A percentile compares a stretch with the other conserved stretches of the same genome.
Evolutionary conservation across 106 monocot genomes (phyloP).

Genomic region (Allium sativum): DNA sequence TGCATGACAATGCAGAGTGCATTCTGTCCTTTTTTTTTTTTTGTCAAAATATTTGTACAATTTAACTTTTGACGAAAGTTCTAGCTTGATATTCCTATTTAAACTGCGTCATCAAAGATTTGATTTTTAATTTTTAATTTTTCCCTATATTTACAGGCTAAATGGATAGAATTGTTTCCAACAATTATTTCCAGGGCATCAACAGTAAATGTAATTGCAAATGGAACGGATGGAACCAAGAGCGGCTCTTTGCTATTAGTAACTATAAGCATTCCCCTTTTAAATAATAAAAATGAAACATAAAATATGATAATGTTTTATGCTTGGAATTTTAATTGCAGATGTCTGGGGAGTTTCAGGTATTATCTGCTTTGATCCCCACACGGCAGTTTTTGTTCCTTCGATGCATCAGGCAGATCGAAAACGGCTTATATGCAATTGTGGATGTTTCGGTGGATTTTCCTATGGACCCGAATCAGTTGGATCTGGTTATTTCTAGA

Average conservation of each 20-base stretch:
- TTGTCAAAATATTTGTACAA: too few relatives aligned
- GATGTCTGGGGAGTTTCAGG: constrained; percentile 85
- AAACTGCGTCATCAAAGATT: too few relatives aligned
- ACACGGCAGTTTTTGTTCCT: constrained; percentile 74
- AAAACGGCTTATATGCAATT: constrained; percentile 65
- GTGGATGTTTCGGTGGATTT: constrained; percentile 64
- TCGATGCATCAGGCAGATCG: constrained; percentile 79
- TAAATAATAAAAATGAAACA: not conserved
- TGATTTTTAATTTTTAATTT: not conserved
- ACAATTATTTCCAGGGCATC: constrained; percentile 68
- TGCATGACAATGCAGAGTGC: too few relatives aligned
- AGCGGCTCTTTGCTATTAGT: constrained; percentile 71
- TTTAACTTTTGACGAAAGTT: too few relatives aligned
- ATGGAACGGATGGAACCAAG: constrained; percentile 47
- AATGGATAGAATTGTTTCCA: constrained; percentile 76
- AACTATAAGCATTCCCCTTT: not conserved
- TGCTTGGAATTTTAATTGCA: constrained; percentile 13
- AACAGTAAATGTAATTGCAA: constrained; percentile 58
- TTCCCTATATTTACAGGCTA: constrained; percentile 34
- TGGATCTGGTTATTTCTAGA: constrained; percentile 9
- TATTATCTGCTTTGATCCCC: constrained; percentile 69
- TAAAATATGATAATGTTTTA: not conserved
- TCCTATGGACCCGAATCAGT: constrained; percentile 29
- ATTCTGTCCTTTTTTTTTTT: too few relatives aligned
- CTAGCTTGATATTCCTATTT: too few relatives aligned